Evolutionary conservation across 352 stramenopile genomes (phyloP).

Genomic region (Phytophthora pistaciae): DNA sequence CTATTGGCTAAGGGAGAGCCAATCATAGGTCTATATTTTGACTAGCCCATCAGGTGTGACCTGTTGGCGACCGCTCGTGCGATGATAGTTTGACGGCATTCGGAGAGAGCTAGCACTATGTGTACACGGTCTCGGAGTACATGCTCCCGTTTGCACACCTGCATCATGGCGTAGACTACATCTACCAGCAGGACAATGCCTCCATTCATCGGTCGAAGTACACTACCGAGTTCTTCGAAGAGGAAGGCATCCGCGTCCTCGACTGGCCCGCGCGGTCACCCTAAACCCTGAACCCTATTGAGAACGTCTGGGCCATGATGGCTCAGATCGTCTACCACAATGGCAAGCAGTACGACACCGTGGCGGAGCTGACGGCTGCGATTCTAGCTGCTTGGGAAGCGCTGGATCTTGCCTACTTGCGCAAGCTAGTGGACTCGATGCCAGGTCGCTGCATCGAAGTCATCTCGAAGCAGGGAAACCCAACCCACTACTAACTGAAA

Average conservation of each 20-base stretch:
- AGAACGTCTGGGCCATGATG: conserved; percentile 1
- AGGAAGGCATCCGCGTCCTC: conserved; percentile 6
- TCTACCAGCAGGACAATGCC: conserved; percentile 27
- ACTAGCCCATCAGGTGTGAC: too few relatives aligned
- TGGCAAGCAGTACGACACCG: conserved; percentile 17
- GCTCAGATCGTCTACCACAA: conserved; percentile 36
- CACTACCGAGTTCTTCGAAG: conserved; percentile 8
- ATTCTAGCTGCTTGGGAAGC: neutral
- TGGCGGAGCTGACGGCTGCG: neutral
- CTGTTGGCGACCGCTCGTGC: too few relatives aligned
- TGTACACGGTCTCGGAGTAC: conserved; percentile 15
- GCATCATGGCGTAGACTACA: conserved; percentile 10
- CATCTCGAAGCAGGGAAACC: neutral
- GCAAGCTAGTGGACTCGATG: conserved; percentile 12
- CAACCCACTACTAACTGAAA: neutral
- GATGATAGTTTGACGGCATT: neutral
- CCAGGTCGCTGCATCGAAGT: conserved; percentile 7
- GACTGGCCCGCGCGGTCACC: conserved; percentile 16
- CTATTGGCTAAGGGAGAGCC: too few relatives aligned
- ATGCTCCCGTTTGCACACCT: conserved; percentile 4
- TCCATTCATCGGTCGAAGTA: conserved; percentile 5
- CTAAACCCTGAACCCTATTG: conserved; percentile 6
- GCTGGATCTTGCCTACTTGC: neutral
- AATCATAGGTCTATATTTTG: too few relatives aligned
- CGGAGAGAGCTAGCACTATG: neutral